Conservation (phyloP, 2,329 filamentous ascomycete genomes). For the Elsinoe arachidis region DNA sequence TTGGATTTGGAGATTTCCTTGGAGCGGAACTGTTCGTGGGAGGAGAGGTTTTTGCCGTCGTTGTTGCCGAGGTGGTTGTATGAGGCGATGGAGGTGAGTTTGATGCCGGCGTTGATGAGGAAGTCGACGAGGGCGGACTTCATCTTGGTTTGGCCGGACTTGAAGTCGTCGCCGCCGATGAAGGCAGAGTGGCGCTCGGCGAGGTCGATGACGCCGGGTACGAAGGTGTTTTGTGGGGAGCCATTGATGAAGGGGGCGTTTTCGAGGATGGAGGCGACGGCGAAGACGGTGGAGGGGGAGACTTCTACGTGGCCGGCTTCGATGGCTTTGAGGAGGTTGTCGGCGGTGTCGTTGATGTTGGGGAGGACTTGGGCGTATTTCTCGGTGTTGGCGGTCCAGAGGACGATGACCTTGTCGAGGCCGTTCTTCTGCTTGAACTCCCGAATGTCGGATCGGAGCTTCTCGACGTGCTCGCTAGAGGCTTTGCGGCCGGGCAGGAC, state of each 20-base stretch:
- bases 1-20: conserved; percentile 99
- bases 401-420: conserved; percentile 91
- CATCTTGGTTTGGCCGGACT: conserved; percentile 99
- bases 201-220: conserved; percentile 82
- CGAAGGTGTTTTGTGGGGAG: conserved; percentile 97
- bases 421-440: conserved; percentile 80
- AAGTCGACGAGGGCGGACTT: conserved; percentile 98
- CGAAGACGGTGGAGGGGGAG: conserved; percentile 92
- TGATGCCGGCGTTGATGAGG: conserved; percentile 96
- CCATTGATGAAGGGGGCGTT: conserved; percentile 94
- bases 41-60: conserved; percentile 96
- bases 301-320: conserved; percentile 80
- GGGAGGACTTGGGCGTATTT: conserved; percentile 81
- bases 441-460: conserved; percentile 87
- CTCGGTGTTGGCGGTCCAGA: conserved; percentile 99
- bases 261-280: conserved; percentile 88
- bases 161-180: conserved; percentile 98
- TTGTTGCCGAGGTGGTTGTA: conserved; percentile 99
- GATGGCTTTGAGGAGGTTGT: conserved; percentile 84
- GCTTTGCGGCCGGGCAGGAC: conserved; percentile 75
- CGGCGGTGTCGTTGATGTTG: conserved; percentile 92
- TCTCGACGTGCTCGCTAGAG: conserved; percentile 77
- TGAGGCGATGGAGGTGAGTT: conserved; percentile 93
- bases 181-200: conserved; percentile 81
- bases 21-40: conserved; percentile 95